Conservation (phyloP, 805 yeast species). For the Metschnikowia picachoensis region DNA sequence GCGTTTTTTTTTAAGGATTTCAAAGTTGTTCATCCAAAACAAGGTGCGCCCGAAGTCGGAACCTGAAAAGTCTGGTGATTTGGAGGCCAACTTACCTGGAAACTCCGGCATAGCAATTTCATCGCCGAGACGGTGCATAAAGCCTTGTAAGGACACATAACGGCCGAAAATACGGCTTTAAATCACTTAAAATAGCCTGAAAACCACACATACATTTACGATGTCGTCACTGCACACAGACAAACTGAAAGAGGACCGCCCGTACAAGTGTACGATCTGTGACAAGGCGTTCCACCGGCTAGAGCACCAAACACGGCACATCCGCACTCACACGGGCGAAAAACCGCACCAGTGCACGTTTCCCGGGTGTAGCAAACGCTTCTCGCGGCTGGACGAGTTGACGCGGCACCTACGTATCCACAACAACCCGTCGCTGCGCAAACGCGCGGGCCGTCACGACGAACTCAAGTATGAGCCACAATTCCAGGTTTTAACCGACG, state of each 20-base stretch:
- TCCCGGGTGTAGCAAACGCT: constrained; percentile 80
- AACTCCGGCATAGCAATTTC: no score
- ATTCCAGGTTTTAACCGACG: constrained; percentile 4
- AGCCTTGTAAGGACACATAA: no score
- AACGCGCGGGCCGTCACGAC: constrained; percentile 9
- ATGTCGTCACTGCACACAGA: not conserved
- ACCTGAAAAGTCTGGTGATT: no score
- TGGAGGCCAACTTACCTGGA: no score
- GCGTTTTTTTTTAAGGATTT: no score
- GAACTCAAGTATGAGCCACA: constrained; percentile 6
- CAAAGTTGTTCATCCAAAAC: no score
- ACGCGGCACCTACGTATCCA: constrained; percentile 85
- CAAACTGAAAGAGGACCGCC: constrained; percentile 43
- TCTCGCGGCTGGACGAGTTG: constrained; percentile 78
- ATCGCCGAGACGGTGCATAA: no score
- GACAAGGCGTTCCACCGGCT: constrained; percentile 81
- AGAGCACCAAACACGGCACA: constrained; percentile 89
- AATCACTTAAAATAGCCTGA: no score
- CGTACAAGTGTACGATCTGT: constrained; percentile 82
- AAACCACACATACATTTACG: not conserved
- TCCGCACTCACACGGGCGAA: constrained; percentile 91
- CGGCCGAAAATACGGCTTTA: no score
- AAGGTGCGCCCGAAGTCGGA: no score
- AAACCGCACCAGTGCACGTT: constrained; percentile 83
- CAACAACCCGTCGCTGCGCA: constrained; percentile 43